Conservation (phyloP, 352 stramenopile species). For the Phytophthora pseudosyringae region DNA sequence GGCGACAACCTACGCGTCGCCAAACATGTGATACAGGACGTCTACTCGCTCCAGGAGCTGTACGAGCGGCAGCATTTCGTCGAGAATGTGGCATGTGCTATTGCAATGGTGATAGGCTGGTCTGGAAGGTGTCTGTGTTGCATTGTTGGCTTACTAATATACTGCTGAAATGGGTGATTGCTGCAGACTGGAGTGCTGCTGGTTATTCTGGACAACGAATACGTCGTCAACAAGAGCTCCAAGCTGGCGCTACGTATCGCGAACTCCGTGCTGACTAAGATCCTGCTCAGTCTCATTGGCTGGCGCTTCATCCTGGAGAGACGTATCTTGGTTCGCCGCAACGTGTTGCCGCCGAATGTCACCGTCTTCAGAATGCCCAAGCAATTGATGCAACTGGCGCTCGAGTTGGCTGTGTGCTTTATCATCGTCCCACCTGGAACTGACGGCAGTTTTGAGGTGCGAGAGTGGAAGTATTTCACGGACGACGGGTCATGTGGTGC, state of each 20-base stretch:
- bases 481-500: slow-evolving; percentile 42
- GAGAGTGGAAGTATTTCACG: slow-evolving; percentile 75
- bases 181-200: slow-evolving; percentile 56
- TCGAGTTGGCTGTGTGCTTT: slow-evolving; percentile 57
- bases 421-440: slow-evolving; percentile 66
- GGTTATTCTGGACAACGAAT: slow-evolving; percentile 77
- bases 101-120: slow-evolving; percentile 48
- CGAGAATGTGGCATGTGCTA: slow-evolving; percentile 60
- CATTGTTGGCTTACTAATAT: slow-evolving; percentile 4
- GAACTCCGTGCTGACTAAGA: slow-evolving; percentile 52
- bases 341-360: slow-evolving; percentile 60
- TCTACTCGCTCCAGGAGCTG: slow-evolving; percentile 65
- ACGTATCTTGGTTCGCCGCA: slow-evolving; percentile 68
- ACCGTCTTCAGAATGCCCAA: slow-evolving; percentile 57
- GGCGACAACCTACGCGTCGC: slow-evolving; percentile 50
- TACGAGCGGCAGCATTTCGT: slow-evolving; percentile 68
- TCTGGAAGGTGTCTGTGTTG: background rate
- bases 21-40: slow-evolving; percentile 67
- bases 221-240: slow-evolving; percentile 34
- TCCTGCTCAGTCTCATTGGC: slow-evolving; percentile 58
- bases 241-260: slow-evolving; percentile 50
- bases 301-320: slow-evolving; percentile 64
- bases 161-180: background rate
- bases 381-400: slow-evolving; percentile 45
- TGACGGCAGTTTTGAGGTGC: slow-evolving; percentile 54